phyloP scores from a whole-genome alignment of 2,329 filamentous ascomycete genomes.

The Monosporascus sp. region DNA sequence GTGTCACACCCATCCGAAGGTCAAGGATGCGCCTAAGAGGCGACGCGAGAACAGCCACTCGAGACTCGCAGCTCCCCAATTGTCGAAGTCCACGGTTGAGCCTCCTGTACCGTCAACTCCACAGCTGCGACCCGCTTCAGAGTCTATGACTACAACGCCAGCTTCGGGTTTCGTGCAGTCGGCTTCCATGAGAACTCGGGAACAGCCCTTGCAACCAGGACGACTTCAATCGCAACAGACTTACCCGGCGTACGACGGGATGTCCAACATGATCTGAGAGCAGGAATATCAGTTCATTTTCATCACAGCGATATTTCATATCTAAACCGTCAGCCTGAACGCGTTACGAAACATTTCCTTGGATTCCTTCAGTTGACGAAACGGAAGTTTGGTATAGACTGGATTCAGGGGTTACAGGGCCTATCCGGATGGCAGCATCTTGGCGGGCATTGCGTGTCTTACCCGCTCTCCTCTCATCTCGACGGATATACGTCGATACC shows the following conservation, averaged over 20 bases:
- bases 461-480: slow-evolving; percentile 8
- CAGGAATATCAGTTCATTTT: background rate
- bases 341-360: slow-evolving; percentile 21
- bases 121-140: slow-evolving; percentile 33
- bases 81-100: slow-evolving; percentile 44
- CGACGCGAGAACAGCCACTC: slow-evolving; percentile 56
- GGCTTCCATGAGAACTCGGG: slow-evolving; percentile 19
- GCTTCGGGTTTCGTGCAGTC: slow-evolving; percentile 26
- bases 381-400: slow-evolving; percentile 22
- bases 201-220: slow-evolving; percentile 20
- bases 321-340: slow-evolving; percentile 15
- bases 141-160: slow-evolving; percentile 34
- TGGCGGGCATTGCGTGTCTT: slow-evolving; percentile 7
- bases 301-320: slow-evolving; percentile 4
- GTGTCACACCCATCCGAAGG: slow-evolving; percentile 68
- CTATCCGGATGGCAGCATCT: slow-evolving; percentile 6
- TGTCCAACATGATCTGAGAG: slow-evolving; percentile 42
- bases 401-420: slow-evolving; percentile 11
- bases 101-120: slow-evolving; percentile 36
- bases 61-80: slow-evolving; percentile 36
- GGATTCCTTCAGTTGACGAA: slow-evolving; percentile 16
- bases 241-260: slow-evolving; percentile 32
- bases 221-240: slow-evolving; percentile 25
- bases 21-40: slow-evolving; percentile 65
- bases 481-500: slow-evolving; percentile 1